A percentile compares a stretch with the other conserved stretches of the same genome.
phyloP scores from a whole-genome alignment of 768 basidiomycete species.

The Russula griseocarnosa region DNA sequence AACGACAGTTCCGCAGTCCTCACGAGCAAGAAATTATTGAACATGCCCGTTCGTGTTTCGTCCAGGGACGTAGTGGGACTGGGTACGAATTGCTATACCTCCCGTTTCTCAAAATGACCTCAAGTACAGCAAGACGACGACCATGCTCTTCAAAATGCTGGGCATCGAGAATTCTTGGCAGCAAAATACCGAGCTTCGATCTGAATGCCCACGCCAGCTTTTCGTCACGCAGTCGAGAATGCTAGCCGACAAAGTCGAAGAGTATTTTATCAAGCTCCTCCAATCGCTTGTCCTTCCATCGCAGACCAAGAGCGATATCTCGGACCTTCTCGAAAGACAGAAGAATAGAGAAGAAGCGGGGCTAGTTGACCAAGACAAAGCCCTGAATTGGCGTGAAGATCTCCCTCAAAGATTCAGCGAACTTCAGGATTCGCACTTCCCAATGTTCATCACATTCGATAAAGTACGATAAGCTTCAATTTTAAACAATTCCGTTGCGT shows the following conservation, averaged over 20 bases:
- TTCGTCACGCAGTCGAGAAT: conserved; percentile 70
- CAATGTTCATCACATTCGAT: conserved; percentile 66
- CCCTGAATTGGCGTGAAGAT: conserved; percentile 40
- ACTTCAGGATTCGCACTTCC: conserved; percentile 60
- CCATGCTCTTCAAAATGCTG: conserved; percentile 75
- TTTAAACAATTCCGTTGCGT: background rate
- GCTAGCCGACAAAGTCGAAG: conserved; percentile 64
- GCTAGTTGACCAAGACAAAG: conserved; percentile 45
- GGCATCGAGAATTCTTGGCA: conserved; percentile 56
- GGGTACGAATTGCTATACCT: conserved; percentile 42
- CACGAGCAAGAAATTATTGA: conserved; percentile 28
- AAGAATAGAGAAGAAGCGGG: conserved; percentile 29
- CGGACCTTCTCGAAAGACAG: conserved; percentile 28
- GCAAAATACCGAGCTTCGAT: conserved; percentile 39
- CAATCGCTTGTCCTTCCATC: conserved; percentile 42
- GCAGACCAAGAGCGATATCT: conserved; percentile 41
- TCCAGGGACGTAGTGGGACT: conserved; percentile 58
- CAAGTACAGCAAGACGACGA: conserved; percentile 62
- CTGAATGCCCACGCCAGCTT: conserved; percentile 49
- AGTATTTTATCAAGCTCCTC: conserved; percentile 55
- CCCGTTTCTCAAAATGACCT: background rate
- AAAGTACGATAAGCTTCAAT: conserved; percentile 38
- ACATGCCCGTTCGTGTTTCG: conserved; percentile 23
- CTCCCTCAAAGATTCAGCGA: conserved; percentile 53
- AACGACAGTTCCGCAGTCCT: conserved; percentile 4